These are phyloP conservation scores for Chalaropsis ovoidea DNA, from an alignment of 2,329 filamentous ascomycete genomes.

Conservation along the genomic window DNA sequence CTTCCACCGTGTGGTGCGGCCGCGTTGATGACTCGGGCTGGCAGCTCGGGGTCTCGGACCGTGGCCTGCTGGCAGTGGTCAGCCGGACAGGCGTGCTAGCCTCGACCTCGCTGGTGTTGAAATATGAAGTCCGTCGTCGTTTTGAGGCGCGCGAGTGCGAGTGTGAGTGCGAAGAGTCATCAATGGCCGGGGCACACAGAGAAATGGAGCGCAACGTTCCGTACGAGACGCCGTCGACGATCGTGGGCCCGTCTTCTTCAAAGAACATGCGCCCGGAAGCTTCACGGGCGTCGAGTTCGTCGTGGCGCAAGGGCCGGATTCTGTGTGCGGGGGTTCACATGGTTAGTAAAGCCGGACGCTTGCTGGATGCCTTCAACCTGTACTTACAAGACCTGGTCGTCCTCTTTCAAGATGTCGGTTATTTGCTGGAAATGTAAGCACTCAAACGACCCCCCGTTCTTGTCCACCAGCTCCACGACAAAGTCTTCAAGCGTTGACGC, in stretches of 20 bases:
- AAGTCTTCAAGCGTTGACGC: slow-evolving; percentile 89
- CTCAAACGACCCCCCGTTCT: slow-evolving; percentile 58
- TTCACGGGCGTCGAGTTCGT: slow-evolving; percentile 60
- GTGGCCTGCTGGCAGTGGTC: neutral
- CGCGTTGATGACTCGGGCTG: neutral
- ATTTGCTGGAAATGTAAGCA: slow-evolving; percentile 77
- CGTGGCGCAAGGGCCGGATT: slow-evolving; percentile 65
- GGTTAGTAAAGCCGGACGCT: slow-evolving; percentile 25
- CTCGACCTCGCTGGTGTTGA: slow-evolving; percentile 24
- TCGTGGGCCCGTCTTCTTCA: slow-evolving; percentile 61
- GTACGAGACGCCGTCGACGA: slow-evolving; percentile 49
- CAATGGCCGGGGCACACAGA: neutral
- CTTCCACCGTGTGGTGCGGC: neutral
- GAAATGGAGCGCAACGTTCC: neutral
- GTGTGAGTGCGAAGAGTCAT: neutral
- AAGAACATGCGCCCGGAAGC: slow-evolving; percentile 73
- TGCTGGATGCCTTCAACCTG: neutral
- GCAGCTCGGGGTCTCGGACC: neutral
- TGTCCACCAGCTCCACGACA: slow-evolving; percentile 58
- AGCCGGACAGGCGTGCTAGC: slow-evolving; percentile 16
- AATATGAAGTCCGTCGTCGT: slow-evolving; percentile 9
- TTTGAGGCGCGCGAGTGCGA: slow-evolving; percentile 2
- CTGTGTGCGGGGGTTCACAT: slow-evolving; percentile 34
- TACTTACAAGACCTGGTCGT: slow-evolving; percentile 70
- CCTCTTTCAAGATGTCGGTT: slow-evolving; percentile 60